A percentile compares a stretch with the other conserved stretches of the same genome.
Conservation (phyloP, 805 yeast genomes). For the Lachancea fermentati region DNA sequence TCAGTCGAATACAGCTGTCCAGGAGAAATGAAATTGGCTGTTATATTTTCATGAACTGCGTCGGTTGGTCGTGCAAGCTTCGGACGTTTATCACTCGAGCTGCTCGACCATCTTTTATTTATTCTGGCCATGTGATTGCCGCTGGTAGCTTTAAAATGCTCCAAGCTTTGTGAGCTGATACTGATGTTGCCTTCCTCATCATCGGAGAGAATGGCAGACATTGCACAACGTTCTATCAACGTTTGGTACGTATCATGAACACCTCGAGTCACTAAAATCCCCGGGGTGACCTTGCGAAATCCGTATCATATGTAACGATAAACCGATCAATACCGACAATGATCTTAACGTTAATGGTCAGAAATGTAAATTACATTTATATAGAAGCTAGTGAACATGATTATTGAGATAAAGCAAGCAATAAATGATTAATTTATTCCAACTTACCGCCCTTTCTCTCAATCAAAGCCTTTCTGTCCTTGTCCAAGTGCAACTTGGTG, state of each 20-base stretch:
- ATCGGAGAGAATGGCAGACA: constrained; percentile 30
- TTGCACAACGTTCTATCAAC: constrained; percentile 3
- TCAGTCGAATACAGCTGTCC: constrained; percentile 93
- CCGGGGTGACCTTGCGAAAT: not conserved
- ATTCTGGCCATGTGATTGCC: constrained; percentile 56
- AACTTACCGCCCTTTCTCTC: constrained; percentile 96
- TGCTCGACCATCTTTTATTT: constrained; percentile 42
- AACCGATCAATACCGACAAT: not conserved
- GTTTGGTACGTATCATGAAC: not conserved
- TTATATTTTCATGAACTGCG: constrained; percentile 55
- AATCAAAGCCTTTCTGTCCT: constrained; percentile 97
- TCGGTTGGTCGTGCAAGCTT: constrained; percentile 30
- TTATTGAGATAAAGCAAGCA: constrained; percentile 8
- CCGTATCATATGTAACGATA: not conserved
- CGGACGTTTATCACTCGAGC: constrained; percentile 13
- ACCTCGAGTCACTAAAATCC: not conserved
- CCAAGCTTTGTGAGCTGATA: constrained; percentile 21
- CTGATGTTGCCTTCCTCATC: constrained; percentile 28
- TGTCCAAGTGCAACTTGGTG: constrained; percentile 96
- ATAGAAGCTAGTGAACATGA: constrained; percentile 12
- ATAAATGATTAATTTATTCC: constrained; percentile 51
- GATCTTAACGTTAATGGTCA: not conserved
- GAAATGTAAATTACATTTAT: constrained; percentile 13
- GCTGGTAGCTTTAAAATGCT: constrained; percentile 39
- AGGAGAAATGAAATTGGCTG: constrained; percentile 61